Base-by-base conservation (phyloP, 2,329 filamentous ascomycete genomes). In the Onygenales sp. region DNA sequence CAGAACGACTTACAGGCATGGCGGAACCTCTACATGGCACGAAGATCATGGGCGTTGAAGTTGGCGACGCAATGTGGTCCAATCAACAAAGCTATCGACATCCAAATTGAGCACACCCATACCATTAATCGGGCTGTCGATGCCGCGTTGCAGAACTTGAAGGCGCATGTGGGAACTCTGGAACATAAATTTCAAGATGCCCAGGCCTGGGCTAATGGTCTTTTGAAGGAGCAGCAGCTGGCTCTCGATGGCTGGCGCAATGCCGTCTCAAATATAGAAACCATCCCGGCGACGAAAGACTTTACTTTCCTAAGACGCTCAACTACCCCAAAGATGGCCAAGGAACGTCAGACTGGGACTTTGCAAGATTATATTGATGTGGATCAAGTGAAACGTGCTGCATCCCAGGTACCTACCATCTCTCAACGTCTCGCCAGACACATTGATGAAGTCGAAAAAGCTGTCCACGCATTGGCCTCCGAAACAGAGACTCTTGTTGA, bases 1-100 rank as follows among this genome's bases (percentile, higher is more conserved):
- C 84, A 89, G 57, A 88, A 86, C 56, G 85, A 90, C 57, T 77
- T 96, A 53, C 78, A 85, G 63, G 85, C 90, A 81, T 98, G 93
- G 92, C 87, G 89, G 66, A 82, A 84, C 44, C 77, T 97, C 21
- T 96, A 93, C 75, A 86, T 85, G 68, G 80, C 84, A 55, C 84
- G 93, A 55, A 83, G 85, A 62, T 78, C 80, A 60, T 98, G 93
- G 93, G 87, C 90, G 0, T 72, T 84, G 51, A 77, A 77, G 41
- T 72, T 94, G 36, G 78, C 86, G 6, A 81, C 85, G 31, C 83
- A 85, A 60, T 92, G 88, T 61, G 76, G 76, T 49, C 74, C 74
- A 49, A 85, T 89, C 74, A 82, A 84, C 50, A 73, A 76, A 51
- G 72, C 78, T 57, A 78, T 83, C 17, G 77, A 82, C 62, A 78